Conservation (phyloP, 1,284 basidiomycete species). For the Meira miltonrushii region DNA sequence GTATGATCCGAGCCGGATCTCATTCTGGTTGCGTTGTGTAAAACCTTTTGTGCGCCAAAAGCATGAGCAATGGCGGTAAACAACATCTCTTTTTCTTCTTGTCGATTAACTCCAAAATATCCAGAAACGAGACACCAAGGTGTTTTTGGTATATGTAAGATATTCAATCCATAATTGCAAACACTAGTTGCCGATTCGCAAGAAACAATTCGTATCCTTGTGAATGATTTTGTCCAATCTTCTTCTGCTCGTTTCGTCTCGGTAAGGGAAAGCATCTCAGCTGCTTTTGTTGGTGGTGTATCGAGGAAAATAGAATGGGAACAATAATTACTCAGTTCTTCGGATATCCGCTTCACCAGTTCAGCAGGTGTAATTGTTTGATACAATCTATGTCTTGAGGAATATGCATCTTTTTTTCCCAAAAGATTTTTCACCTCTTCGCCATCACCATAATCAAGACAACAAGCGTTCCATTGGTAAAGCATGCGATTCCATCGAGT, state of each 20-base stretch:
- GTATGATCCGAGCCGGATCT: slow-evolving; percentile 15
- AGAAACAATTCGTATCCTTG: slow-evolving; percentile 30
- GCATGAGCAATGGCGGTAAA: slow-evolving; percentile 26
- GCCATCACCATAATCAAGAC: slow-evolving; percentile 29
- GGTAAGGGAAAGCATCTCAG: neutral
- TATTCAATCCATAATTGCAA: slow-evolving; percentile 26
- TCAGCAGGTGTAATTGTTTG: slow-evolving; percentile 11
- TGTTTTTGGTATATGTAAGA: slow-evolving; percentile 26
- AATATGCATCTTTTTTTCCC: neutral
- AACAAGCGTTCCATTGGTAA: slow-evolving; percentile 26
- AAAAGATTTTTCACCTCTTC: slow-evolving; percentile 4
- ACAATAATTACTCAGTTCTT: slow-evolving; percentile 32
- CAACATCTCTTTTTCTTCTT: slow-evolving; percentile 25
- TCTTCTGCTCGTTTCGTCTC: neutral
- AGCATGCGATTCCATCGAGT: slow-evolving; percentile 12
- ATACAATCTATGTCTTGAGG: slow-evolving; percentile 7
- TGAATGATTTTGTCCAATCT: slow-evolving; percentile 24
- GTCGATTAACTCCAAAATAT: slow-evolving; percentile 18
- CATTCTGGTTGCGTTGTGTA: slow-evolving; percentile 12
- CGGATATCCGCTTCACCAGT: slow-evolving; percentile 14
- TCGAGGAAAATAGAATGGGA: slow-evolving; percentile 30
- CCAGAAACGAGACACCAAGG: slow-evolving; percentile 30
- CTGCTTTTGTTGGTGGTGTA: neutral
- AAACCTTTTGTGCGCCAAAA: slow-evolving; percentile 20
- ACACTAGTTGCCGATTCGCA: slow-evolving; percentile 23